phyloP scores from a whole-genome alignment of 2,329 filamentous ascomycete genomes.

The Xylariaceae sp. region DNA sequence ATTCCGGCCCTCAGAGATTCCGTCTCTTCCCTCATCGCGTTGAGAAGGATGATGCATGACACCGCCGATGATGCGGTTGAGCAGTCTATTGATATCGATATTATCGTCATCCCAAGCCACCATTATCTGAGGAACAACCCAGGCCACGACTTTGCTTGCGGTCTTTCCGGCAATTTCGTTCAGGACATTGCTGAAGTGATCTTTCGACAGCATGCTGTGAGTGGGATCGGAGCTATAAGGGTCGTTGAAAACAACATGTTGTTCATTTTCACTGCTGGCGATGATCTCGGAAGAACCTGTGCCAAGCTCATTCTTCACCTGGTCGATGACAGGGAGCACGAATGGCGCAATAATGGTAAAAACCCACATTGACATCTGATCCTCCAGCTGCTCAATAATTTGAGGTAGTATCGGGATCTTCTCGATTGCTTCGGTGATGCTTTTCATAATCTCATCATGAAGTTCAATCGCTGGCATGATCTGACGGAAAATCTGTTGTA shows the following conservation, averaged over 20 bases:
- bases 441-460: conserved; percentile 83
- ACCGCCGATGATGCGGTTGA: conserved; percentile 74
- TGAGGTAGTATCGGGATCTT: conserved; percentile 82
- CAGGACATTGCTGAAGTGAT: conserved; percentile 86
- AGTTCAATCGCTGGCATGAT: conserved; percentile 88
- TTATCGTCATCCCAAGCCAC: conserved; percentile 77
- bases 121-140: conserved; percentile 88
- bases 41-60: conserved; percentile 88
- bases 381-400: conserved; percentile 79
- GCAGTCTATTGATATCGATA: conserved; percentile 63
- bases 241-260: conserved; percentile 82
- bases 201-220: conserved; percentile 93
- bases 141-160: conserved; percentile 72
- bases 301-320: conserved; percentile 82
- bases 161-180: conserved; percentile 86
- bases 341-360: conserved; percentile 90
- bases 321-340: conserved; percentile 76
- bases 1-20: conserved; percentile 65
- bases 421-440: conserved; percentile 73
- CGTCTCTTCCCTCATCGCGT: conserved; percentile 65
- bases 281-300: conserved; percentile 87
- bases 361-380: conserved; percentile 83
- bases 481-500: conserved; percentile 68
- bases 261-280: conserved; percentile 75
- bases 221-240: conserved; percentile 76